These are phyloP conservation scores for Discostella pseudostelligera DNA, from an alignment of 108 stramenopile species.

Conservation along the genomic window DNA sequence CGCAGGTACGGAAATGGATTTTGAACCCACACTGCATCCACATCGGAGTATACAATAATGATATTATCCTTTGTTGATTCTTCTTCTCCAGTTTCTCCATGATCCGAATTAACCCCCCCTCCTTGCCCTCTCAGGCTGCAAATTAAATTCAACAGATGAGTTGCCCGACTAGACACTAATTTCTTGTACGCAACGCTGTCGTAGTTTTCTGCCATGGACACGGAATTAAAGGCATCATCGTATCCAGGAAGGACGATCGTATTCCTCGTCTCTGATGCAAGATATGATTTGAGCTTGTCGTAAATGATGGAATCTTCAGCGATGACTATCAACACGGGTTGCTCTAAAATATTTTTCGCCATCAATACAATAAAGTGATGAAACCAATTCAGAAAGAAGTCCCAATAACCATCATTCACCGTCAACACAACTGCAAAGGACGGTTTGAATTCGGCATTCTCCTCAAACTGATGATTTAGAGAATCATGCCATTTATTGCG, in stretches of 20 bases:
- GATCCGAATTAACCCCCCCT: not conserved
- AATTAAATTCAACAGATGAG: constrained; percentile 34
- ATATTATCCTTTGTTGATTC: not conserved
- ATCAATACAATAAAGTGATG: constrained; percentile 4
- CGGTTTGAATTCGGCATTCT: not conserved
- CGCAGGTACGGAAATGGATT: constrained; percentile 29
- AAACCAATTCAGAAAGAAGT: constrained; percentile 37
- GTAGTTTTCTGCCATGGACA: constrained; percentile 20
- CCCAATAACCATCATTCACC: constrained; percentile 27
- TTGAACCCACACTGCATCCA: constrained; percentile 32
- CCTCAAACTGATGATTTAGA: not conserved
- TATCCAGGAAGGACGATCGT: constrained; percentile 15
- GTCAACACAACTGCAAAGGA: constrained; percentile 20
- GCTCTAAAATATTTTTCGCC: not conserved
- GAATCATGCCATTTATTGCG: constrained; percentile 3
- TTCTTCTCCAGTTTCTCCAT: not conserved
- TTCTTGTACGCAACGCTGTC: constrained; percentile 22
- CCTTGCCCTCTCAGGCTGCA: constrained; percentile 5
- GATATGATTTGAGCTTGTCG: not conserved
- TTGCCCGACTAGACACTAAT: constrained; percentile 28
- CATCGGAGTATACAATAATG: constrained; percentile 22
- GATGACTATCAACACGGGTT: constrained; percentile 17
- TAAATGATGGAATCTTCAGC: constrained; percentile 28
- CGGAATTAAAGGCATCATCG: not conserved
- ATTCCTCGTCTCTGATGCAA: not conserved